Evolutionary conservation across 306 rosid species (phyloP).

Genomic region (Crataegus laevigata): DNA sequence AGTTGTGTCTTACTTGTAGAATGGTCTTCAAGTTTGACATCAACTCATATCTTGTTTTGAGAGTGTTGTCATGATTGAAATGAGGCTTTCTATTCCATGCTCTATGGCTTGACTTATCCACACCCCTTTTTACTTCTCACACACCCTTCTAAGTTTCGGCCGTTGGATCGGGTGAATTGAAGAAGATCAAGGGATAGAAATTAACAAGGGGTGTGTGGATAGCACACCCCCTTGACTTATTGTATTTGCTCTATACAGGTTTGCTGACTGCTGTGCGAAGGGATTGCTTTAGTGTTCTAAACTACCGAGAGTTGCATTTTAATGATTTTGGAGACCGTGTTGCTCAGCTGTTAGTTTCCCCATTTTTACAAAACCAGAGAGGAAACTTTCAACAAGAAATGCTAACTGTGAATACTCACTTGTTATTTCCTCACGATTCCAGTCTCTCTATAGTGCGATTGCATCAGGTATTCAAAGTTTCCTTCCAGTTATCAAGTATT

Average conservation of each 20-base stretch:
- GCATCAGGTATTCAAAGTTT: constrained; percentile 41
- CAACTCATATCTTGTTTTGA: neutral
- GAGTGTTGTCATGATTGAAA: constrained; percentile 3
- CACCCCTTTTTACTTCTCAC: too few species aligned
- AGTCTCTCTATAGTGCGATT: constrained; percentile 70
- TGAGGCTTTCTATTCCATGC: constrained; percentile 5
- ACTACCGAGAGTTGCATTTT: constrained; percentile 59
- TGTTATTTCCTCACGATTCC: constrained; percentile 91
- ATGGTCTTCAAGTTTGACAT: neutral
- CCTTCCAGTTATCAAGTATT: neutral
- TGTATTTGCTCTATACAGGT: constrained; percentile 40
- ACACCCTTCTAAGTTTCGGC: too few species aligned
- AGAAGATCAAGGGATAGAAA: too few species aligned
- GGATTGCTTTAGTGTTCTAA: constrained; percentile 44
- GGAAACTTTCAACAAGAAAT: constrained; percentile 45
- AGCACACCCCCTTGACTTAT: too few species aligned
- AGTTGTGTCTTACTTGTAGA: neutral
- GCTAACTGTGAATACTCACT: constrained; percentile 86
- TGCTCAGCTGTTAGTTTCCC: constrained; percentile 63
- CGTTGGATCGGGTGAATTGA: too few species aligned
- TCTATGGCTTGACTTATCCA: constrained; percentile 21
- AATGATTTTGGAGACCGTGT: constrained; percentile 87
- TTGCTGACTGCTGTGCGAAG: constrained; percentile 72
- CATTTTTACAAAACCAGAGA: constrained; percentile 33
- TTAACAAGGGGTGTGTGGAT: too few species aligned